Conservation (phyloP, 345 rosid species). For the Odontarrhena argentea region DNA sequence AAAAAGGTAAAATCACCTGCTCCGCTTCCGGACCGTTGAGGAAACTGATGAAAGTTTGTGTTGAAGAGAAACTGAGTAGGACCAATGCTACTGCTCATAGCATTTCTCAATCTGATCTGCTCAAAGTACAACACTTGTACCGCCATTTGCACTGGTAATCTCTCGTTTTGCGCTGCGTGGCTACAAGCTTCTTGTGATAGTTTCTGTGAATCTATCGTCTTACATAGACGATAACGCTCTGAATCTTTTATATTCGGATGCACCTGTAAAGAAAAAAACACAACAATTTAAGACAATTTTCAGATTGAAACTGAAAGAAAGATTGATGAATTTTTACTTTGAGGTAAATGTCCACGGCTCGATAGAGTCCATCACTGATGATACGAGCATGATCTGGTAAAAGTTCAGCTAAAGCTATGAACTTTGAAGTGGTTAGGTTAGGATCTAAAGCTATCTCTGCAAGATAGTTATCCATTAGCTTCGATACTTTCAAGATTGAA, state of each 20-base stretch:
- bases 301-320: not conserved
- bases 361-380: slow-evolving; percentile 85
- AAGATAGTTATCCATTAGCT: slow-evolving; percentile 77
- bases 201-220: slow-evolving; percentile 91
- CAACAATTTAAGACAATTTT: not conserved
- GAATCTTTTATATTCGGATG: slow-evolving; percentile 90
- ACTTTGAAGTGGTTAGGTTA: slow-evolving; percentile 71
- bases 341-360: slow-evolving; percentile 92
- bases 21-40: slow-evolving; percentile 83
- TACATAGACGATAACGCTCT: slow-evolving; percentile 87
- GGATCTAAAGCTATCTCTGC: slow-evolving; percentile 93
- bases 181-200: slow-evolving; percentile 99
- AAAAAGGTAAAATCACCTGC: slow-evolving; percentile 44
- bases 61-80: slow-evolving; percentile 76
- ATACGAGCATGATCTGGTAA: slow-evolving; percentile 95
- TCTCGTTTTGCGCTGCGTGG: slow-evolving; percentile 95
- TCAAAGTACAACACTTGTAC: slow-evolving; percentile 91
- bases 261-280: slow-evolving; percentile 48
- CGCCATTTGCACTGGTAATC: slow-evolving; percentile 95
- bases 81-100: slow-evolving; percentile 69
- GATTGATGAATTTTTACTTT: slow-evolving; percentile 48
- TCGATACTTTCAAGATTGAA: slow-evolving; percentile 91
- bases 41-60: slow-evolving; percentile 58
- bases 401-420: slow-evolving; percentile 78
- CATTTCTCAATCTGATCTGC: slow-evolving; percentile 90